phyloP scores from a whole-genome alignment of 768 basidiomycete species.

The Hirschioporus abietinus region DNA sequence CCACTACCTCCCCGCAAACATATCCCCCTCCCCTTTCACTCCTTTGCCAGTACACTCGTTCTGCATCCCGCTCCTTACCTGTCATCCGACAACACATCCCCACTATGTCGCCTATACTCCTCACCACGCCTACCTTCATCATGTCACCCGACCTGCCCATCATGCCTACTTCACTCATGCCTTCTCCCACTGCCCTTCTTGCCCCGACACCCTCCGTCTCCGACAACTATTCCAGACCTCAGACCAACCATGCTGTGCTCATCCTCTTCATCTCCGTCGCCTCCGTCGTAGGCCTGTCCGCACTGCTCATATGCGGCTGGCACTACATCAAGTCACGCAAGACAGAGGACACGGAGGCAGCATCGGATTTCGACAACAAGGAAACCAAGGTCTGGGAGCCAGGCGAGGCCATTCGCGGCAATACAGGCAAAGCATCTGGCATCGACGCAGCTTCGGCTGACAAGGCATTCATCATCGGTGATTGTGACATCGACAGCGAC shows the following conservation, averaged over 20 bases:
- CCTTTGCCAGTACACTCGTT: neutral
- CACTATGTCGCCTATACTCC: neutral
- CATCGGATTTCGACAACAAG: neutral
- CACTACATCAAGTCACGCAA: neutral
- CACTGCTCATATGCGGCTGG: neutral
- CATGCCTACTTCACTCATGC: neutral
- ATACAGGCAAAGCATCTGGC: neutral
- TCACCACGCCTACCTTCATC: neutral
- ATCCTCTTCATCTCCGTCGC: neutral
- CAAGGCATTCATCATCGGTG: neutral
- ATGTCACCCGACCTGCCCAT: neutral
- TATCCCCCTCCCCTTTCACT: neutral
- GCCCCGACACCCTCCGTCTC: neutral
- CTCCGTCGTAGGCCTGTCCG: neutral
- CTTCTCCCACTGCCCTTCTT: neutral
- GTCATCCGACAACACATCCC: neutral
- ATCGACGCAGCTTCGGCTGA: neutral
- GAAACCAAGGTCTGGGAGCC: neutral
- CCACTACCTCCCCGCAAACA: neutral
- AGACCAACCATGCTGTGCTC: neutral
- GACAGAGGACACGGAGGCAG: neutral
- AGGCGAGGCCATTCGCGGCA: neutral
- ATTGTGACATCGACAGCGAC: neutral
- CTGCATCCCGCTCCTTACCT: neutral
- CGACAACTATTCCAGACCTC: neutral